Base-by-base conservation (phyloP, 2,329 filamentous ascomycete species). In the Pseudogymnoascus sp. region DNA sequence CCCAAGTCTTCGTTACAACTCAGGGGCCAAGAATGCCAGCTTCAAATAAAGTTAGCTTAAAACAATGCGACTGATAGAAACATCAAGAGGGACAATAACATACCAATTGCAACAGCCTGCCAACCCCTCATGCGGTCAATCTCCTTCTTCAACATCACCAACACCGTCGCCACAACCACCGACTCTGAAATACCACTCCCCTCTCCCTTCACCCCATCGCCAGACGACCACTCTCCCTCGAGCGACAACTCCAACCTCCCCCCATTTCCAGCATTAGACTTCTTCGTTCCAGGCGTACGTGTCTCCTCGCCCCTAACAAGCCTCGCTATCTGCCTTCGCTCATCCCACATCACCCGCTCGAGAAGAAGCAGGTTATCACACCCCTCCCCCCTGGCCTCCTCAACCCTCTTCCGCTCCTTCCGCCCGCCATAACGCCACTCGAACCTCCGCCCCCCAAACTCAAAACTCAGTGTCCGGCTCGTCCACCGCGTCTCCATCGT, bases 141-240 rank as follows among this genome's bases (percentile, higher is more conserved):
- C 76, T 88, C 86, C 72, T 81, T 83, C 79, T 88, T 87, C 66
- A 88, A 70, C 84, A 88, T 85, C 14, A 80, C 72, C 62, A 88
- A 67, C 63, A 80, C 83, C 14, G 81, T 85, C 45, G 80, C 78
- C 16, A 87, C 77, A 8, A 81, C 76, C 19, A 87, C 84, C n/a
- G 78, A 74, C 67, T 83, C 76, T 12, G 74, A 74, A 63, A 81
- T 71, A 68, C 81, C 72, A 21, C 68, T 63, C 31, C 62, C 10
- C 37, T 74, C 72, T 58, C 68, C 68, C 2, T 61, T 66, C 49
- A 74, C 72, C 6, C 68, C 72, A 67, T 76, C 77, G 2, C 62
- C 37, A 6, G 70, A 74, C 23, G 62, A 63, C 73, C 75, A 77
- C 62, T 70, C 70, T 2, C 69, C 45, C 8, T 55, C 74, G 65